Evolutionary conservation across 148 eudicot genomes (phyloP), one percentile per base, ranked within the genome.

Genomic region (Chenopodium suecicum): DNA sequence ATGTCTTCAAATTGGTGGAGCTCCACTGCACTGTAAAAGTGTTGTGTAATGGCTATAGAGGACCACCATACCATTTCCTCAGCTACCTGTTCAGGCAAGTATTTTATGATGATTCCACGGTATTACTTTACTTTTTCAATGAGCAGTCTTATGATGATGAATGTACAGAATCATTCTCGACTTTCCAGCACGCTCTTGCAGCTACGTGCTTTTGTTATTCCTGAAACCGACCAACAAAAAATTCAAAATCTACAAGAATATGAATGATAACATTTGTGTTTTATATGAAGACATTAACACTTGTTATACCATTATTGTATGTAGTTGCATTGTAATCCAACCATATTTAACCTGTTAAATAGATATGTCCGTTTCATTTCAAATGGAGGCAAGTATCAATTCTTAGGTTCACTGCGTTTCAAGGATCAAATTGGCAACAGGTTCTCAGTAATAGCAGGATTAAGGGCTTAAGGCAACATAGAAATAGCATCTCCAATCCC

Each of bases 181-280:
- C 75, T 72, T 72, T 72, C 54, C 17, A 67, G 54, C 25, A 73
- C 56, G 34, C 25, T 72, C 63, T 62, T 29, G 52, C 54, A 72
- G 69, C 82, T 80, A 68, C 4, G 13, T 14, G 31, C 25, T 22
- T n/a, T 64, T 10, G 4, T 64, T 11, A 7, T 50, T 50, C 69
- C 77, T 58, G 77, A 72, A 72, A 80, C 56, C 16, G 4, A 41
- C 27, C 23, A 25, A 72, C 62, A 41, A 27, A 3, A 65, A 0
- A 41, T 25, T 72, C 54, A 56, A 70, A 80, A 60, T 50, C 60
- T n/a, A 37, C 25, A 71, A 60, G 69, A 58, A 71, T 37, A 44
- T 37, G 34, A 50, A 13, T 19, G 19, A 16, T 25, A 9, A 66
- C 44, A 78, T 16, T n/a, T 12, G 25, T 34, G 1, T 67, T 29